These are phyloP conservation scores for Rhodosporidiobolus sp. DNA, from an alignment of 768 basidiomycete genomes.

Conservation along the genomic window DNA sequence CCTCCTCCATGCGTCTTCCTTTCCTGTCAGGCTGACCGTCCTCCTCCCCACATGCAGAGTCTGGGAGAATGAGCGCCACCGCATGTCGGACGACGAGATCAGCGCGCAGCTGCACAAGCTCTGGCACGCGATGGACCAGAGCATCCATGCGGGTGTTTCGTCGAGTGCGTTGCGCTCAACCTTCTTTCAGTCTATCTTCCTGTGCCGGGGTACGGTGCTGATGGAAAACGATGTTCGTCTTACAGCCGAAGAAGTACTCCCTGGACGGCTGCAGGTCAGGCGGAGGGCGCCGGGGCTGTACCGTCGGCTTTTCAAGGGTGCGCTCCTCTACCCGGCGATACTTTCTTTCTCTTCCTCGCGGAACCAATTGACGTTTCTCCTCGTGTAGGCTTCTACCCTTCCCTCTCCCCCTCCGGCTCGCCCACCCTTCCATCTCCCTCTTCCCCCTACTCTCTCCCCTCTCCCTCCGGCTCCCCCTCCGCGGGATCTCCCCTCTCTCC, in stretches of 20 bases:
- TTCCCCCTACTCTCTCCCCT: neutral
- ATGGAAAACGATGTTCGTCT: neutral
- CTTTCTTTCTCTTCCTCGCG: neutral
- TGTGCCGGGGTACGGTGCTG: neutral
- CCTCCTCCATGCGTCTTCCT: too few relatives aligned
- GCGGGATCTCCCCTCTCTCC: too few relatives aligned
- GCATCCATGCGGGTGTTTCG: conserved; percentile 79
- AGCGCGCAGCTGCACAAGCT: conserved; percentile 17
- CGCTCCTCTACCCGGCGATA: neutral
- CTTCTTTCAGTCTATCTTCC: too few relatives aligned
- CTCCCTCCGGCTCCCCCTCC: conserved; percentile 3
- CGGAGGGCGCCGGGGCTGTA: conserved; percentile 87
- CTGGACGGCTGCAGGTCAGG: conserved; percentile 74
- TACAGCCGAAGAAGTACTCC: conserved; percentile 61
- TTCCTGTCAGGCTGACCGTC: too few relatives aligned
- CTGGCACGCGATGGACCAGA: conserved; percentile 75
- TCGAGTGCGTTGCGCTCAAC: conserved; percentile 52
- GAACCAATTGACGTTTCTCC: too few relatives aligned
- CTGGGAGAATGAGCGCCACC: conserved; percentile 71
- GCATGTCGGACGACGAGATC: conserved; percentile 36
- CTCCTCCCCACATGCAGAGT: conserved; percentile 53
- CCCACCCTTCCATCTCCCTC: neutral
- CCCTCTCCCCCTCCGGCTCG: conserved; percentile 2
- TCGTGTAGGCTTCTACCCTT: conserved; percentile 37
- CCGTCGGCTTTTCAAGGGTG: conserved; percentile 68